Conservation (phyloP, 345 rosid species). For the Melaleuca quinquenervia region DNA sequence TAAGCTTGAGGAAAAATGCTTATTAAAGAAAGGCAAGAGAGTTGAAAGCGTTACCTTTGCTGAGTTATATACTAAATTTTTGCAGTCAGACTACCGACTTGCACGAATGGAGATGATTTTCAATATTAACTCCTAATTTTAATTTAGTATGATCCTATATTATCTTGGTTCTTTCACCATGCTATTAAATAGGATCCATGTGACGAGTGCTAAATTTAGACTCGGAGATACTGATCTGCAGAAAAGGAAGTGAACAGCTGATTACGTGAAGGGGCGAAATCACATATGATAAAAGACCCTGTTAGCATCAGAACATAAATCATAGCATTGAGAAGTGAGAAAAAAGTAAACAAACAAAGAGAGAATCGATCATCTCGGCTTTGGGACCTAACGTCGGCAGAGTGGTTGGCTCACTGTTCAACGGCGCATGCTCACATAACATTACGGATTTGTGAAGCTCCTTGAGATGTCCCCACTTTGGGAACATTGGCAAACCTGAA, state of each 20-base stretch:
- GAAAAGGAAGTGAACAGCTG: not conserved
- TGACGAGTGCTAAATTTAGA: not conserved
- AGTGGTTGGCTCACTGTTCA: conserved; percentile 38
- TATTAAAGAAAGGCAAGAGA: not conserved
- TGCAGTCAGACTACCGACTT: conserved; percentile 53
- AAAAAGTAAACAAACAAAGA: not conserved
- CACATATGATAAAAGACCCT: not conserved
- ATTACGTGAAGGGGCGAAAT: not conserved
- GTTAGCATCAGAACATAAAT: not conserved
- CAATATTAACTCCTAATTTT: not conserved
- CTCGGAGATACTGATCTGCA: not conserved
- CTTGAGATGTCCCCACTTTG: conserved; percentile 95
- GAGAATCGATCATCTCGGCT: conserved; percentile 36
- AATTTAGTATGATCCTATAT: not conserved
- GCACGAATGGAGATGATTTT: not conserved
- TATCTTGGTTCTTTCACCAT: not conserved
- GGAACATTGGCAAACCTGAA: conserved; percentile 76
- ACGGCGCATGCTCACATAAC: conserved; percentile 55
- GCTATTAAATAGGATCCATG: not conserved
- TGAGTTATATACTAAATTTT: conserved; percentile 59
- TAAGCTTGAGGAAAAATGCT: not conserved
- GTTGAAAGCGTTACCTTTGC: conserved; percentile 50
- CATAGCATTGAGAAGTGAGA: not conserved
- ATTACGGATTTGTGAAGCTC: conserved; percentile 76
- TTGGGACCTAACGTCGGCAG: conserved; percentile 56